Evolutionary conservation across 306 rosid genomes (phyloP).

Genomic region (Malus sylvestris): DNA sequence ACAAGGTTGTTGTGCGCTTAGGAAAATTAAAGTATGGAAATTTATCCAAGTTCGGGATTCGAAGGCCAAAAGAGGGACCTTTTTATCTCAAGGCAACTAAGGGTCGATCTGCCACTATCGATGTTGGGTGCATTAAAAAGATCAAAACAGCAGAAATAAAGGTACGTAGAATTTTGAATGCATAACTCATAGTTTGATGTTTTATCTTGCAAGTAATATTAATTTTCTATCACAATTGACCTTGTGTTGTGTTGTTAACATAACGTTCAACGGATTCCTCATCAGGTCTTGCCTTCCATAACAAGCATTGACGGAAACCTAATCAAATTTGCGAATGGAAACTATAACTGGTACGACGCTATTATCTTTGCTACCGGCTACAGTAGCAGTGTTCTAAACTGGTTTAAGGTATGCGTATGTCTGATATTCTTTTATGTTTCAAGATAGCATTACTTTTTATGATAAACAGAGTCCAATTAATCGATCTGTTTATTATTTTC

Average conservation of each 20-base stretch:
- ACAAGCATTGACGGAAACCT: constrained; percentile 25
- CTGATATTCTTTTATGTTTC: not conserved
- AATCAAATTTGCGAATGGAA: constrained; percentile 29
- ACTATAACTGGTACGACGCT: constrained; percentile 31
- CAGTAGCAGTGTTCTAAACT: constrained; percentile 32
- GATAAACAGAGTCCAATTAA: too few species aligned
- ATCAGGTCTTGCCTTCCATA: constrained; percentile 42
- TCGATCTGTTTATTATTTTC: not conserved
- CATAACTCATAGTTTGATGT: not conserved
- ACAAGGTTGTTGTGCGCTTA: not conserved
- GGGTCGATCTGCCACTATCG: constrained; percentile 39
- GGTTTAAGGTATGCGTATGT: constrained; percentile 46
- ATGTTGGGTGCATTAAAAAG: constrained; percentile 41
- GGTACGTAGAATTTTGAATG: constrained; percentile 7
- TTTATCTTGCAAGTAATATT: not conserved
- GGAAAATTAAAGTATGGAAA: constrained; percentile 21
- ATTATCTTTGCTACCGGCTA: constrained; percentile 68
- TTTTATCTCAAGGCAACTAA: constrained; percentile 25
- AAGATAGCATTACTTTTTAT: not conserved
- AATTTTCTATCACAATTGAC: too few species aligned
- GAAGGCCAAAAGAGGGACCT: constrained; percentile 37
- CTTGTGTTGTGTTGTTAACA: not conserved
- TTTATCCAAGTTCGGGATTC: constrained; percentile 28
- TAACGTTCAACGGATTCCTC: not conserved
- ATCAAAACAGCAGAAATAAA: constrained; percentile 31